phyloP scores from a whole-genome alignment of 495 filamentous ascomycete genomes.

The Staphylotrichum longicolle region DNA sequence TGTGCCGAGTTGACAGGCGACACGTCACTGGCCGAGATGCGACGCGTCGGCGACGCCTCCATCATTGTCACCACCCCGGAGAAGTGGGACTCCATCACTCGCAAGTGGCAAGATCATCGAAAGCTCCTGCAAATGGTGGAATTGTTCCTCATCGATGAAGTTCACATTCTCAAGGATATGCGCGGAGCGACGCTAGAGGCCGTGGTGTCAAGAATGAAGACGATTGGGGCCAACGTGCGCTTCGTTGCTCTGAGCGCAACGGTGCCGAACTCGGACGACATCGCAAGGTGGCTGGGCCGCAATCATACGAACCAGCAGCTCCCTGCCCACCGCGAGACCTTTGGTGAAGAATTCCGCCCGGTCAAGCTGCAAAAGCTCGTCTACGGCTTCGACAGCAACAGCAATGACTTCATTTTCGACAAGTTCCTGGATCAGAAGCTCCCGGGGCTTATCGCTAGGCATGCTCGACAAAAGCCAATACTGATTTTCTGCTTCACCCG shows the following conservation, averaged over 20 bases:
- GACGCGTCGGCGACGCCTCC: constrained; percentile 72
- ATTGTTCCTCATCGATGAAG: constrained; percentile 92
- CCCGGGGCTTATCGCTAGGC: constrained; percentile 68
- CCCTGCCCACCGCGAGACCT: constrained; percentile 72
- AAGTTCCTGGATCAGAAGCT: constrained; percentile 73
- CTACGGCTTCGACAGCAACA: constrained; percentile 61
- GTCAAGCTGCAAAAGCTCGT: constrained; percentile 86
- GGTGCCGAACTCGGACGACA: constrained; percentile 86
- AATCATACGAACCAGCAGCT: constrained; percentile 62
- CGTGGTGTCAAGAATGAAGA: constrained; percentile 97
- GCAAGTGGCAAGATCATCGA: constrained; percentile 90
- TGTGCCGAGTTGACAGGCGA: constrained; percentile 93
- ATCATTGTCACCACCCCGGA: constrained; percentile 97
- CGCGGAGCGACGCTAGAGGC: constrained; percentile 90
- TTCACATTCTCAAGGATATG: constrained; percentile 88
- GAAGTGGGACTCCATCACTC: constrained; percentile 97
- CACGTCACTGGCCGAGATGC: constrained; percentile 71
- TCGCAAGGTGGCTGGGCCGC: constrained; percentile 88
- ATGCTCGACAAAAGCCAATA: constrained; percentile 78
- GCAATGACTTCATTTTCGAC: constrained; percentile 88
- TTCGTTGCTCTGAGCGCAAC: constrained; percentile 94
- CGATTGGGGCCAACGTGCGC: constrained; percentile 77
- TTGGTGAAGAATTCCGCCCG: constrained; percentile 88
- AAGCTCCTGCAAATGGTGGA: constrained; percentile 82
- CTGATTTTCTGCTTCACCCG: constrained; percentile 92